Percentiles rank a stretch among this genome's conserved stretches.
These are phyloP conservation scores for Penicillium egyptiacum DNA, from an alignment of 495 filamentous ascomycete species.

Conservation along the genomic window DNA sequence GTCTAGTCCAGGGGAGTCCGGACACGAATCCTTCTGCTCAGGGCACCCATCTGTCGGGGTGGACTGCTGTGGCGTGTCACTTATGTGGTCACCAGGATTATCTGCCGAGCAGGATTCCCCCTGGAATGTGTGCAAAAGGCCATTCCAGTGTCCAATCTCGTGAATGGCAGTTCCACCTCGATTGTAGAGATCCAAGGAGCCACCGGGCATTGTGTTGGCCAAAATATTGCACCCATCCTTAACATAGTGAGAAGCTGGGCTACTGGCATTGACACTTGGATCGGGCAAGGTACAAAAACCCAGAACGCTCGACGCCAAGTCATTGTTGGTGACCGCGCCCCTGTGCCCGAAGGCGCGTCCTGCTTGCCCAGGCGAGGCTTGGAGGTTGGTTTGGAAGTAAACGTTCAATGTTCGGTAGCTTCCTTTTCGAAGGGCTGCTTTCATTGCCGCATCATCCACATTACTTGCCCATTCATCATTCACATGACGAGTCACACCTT, in stretches of 20 bases:
- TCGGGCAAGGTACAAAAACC: conserved; percentile 53
- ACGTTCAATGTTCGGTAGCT: conserved; percentile 51
- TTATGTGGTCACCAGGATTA: conserved; percentile 51
- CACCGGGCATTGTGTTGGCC: conserved; percentile 52
- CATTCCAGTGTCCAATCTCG: conserved; percentile 62
- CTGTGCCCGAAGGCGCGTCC: conserved; percentile 18
- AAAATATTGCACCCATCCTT: conserved; percentile 56
- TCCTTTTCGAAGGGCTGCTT: conserved; percentile 59
- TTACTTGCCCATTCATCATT: conserved; percentile 69
- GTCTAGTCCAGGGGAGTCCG: conserved; percentile 44
- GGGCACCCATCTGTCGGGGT: conserved; percentile 53
- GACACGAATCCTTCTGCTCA: conserved; percentile 48
- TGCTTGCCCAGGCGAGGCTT: conserved; percentile 24
- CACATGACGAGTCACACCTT: conserved; percentile 68
- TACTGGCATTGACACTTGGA: conserved; percentile 36
- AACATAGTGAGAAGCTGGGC: conserved; percentile 38
- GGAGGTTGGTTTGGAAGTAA: conserved; percentile 53
- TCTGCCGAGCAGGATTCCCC: conserved; percentile 44
- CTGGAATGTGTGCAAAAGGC: conserved; percentile 57
- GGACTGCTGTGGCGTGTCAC: conserved; percentile 53
- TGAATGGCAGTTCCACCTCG: conserved; percentile 53
- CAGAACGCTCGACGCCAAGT: conserved; percentile 39
- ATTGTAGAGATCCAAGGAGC: conserved; percentile 44
- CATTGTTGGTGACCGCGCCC: conserved; percentile 13
- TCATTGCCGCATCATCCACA: conserved; percentile 60